Base-by-base conservation (phyloP, 129 eudicot genomes). In the Erigeron canadensis region DNA sequence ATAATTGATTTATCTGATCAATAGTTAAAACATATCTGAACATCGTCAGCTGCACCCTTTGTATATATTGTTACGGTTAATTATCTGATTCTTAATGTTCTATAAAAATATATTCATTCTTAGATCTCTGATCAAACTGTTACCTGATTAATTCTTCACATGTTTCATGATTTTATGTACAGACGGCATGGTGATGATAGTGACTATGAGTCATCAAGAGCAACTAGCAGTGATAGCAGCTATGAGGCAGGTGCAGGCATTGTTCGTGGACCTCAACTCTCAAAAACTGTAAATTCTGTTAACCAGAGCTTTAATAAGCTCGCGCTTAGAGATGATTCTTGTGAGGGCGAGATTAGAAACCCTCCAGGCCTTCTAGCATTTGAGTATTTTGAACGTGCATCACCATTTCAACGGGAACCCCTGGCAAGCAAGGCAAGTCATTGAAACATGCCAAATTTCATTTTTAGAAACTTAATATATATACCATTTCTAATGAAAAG, bases 181-280 rank as follows among this genome's bases (percentile, higher is more conserved):
- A 93, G 95, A 74, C 82, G 84, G 71, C 73, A 79, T 4, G 90
- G 91, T 70, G 96, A 89, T 74, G 92, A 87, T 46, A 93, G 95
- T 18, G 95, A 93, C 82, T 81, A 67, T 23, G 90, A 85, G 70
- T 93, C 98, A 53, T 87, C 96, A 23, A 70, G 62, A 18, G 51
- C 68, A 17, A 63, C 68, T 16, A 85, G 88, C 71, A 85, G 91
- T 72, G 90, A 82, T 41, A 84, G 86, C 28, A 86, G 90, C 58
- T 84, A 81, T 60, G 91, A 81, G 72, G 61, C 76, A 66, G 91
- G 79, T 58, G 65, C 53, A 70, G 75, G 12, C 19, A 17, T 22
- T 19, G 46, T 63, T 53, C 82, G 46, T 22, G 77, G 84, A 37
- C 57, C 80, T 28, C 47, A 74, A 86, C 76, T 63, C 72, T 74